Conservation (phyloP, 2,329 filamentous ascomycete species). For the Alternaria rosae region DNA sequence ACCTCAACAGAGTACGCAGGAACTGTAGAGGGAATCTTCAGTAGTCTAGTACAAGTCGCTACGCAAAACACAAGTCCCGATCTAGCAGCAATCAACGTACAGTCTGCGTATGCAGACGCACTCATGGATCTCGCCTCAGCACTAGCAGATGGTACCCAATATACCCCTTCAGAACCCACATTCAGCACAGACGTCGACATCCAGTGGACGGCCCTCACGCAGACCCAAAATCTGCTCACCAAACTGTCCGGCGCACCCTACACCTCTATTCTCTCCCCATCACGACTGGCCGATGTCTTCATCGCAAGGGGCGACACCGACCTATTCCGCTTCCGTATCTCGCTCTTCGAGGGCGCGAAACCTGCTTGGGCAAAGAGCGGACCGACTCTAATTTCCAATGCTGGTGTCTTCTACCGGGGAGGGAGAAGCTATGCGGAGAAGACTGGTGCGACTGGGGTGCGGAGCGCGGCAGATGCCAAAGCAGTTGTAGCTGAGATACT, state of each 20-base stretch:
- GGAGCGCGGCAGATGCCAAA: constrained; percentile 56
- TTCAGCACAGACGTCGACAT: constrained; percentile 27
- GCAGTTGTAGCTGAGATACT: constrained; percentile 59
- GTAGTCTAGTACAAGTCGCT: constrained; percentile 49
- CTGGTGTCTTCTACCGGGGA: constrained; percentile 51
- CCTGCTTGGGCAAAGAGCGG: constrained; percentile 43
- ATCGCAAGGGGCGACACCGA: constrained; percentile 45
- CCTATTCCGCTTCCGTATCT: constrained; percentile 44
- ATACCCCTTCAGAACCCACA: constrained; percentile 20
- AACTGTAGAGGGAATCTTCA: constrained; percentile 46
- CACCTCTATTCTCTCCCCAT: constrained; percentile 25
- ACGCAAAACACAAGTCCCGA: constrained; percentile 59
- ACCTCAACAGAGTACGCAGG: constrained; percentile 62
- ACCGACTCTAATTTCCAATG: constrained; percentile 43
- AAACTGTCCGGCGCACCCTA: constrained; percentile 29
- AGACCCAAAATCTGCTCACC: constrained; percentile 40
- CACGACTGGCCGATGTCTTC: constrained; percentile 42
- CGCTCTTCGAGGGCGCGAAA: constrained; percentile 30
- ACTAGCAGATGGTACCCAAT: constrained; percentile 41
- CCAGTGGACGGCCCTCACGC: constrained; percentile 46
- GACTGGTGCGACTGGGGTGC: constrained; percentile 46
- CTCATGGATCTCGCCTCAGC: constrained; percentile 63
- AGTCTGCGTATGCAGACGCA: constrained; percentile 65
- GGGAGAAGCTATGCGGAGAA: constrained; percentile 43
- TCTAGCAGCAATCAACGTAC: constrained; percentile 58